A percentile compares a stretch with the other conserved stretches of the same genome.
Conservation (phyloP, 257 asterid species). For the Petunia axillaris region DNA sequence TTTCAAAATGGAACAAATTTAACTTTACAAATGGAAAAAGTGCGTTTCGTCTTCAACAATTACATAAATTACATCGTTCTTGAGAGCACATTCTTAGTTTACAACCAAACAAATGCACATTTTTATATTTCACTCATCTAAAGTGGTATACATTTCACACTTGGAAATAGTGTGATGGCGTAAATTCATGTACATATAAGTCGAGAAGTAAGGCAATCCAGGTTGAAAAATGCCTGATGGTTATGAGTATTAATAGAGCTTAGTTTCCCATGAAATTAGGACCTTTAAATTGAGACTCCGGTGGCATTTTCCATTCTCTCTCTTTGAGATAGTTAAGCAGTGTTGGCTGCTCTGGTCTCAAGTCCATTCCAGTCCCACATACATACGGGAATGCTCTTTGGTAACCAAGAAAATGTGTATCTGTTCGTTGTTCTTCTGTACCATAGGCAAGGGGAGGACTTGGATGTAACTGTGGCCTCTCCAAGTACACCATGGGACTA, state of each 20-base stretch:
- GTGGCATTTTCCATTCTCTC: conserved; percentile 65
- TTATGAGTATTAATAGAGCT: conserved; percentile 23
- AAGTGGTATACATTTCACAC: conserved; percentile 3
- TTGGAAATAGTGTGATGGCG: background rate
- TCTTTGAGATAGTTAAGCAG: conserved; percentile 74
- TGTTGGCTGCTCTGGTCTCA: conserved; percentile 57
- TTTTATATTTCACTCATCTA: conserved; percentile 4
- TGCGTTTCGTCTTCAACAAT: background rate
- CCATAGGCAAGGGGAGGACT: conserved; percentile 46
- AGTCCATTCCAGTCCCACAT: conserved; percentile 53
- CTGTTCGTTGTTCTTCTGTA: conserved; percentile 46
- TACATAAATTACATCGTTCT: background rate
- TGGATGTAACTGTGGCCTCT: conserved; percentile 47
- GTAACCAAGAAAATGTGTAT: conserved; percentile 48
- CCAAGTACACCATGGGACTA: conserved; percentile 53
- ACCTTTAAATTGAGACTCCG: conserved; percentile 57
- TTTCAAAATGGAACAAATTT: background rate
- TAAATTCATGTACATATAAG: conserved; percentile 9
- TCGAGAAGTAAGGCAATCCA: background rate
- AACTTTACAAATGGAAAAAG: background rate
- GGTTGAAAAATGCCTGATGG: conserved; percentile 5
- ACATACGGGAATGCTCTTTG: conserved; percentile 59
- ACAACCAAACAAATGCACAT: conserved; percentile 6
- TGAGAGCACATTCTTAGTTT: conserved; percentile 11
- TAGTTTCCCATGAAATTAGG: conserved; percentile 66